phyloP scores from a whole-genome alignment of 345 rosid genomes.

The Eutrema japonicum region DNA sequence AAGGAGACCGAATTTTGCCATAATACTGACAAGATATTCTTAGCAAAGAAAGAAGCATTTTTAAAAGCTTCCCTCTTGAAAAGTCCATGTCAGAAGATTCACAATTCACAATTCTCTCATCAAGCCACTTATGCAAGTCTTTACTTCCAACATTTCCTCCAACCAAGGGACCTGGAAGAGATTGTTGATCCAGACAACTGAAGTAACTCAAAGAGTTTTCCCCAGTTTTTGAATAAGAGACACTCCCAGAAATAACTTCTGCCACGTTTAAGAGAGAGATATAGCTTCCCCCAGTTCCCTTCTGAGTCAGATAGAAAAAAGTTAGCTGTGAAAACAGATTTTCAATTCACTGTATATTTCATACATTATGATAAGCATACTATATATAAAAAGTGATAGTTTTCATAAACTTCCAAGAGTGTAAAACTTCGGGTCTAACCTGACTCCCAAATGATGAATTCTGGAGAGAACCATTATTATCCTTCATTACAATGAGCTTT shows the following conservation, averaged over 20 bases:
- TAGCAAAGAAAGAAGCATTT: slow-evolving; percentile 83
- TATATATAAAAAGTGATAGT: neutral
- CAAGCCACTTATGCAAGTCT: slow-evolving; percentile 95
- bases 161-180: slow-evolving; percentile 92
- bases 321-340: slow-evolving; percentile 35
- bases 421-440: slow-evolving; percentile 57
- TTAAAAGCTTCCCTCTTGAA: slow-evolving; percentile 61
- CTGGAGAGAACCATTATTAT: slow-evolving; percentile 47
- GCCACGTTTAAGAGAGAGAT: slow-evolving; percentile 72
- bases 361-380: slow-evolving; percentile 1
- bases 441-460: slow-evolving; percentile 64
- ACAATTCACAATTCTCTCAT: slow-evolving; percentile 71
- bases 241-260: slow-evolving; percentile 64
- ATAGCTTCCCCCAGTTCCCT: slow-evolving; percentile 64
- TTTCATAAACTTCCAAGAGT: slow-evolving; percentile 4
- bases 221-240: slow-evolving; percentile 49
- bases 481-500: slow-evolving; percentile 81
- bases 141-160: slow-evolving; percentile 91
- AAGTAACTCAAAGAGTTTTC: slow-evolving; percentile 61
- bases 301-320: slow-evolving; percentile 43
- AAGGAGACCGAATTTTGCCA: slow-evolving; percentile 96
- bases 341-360: slow-evolving; percentile 11
- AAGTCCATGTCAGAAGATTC: slow-evolving; percentile 65
- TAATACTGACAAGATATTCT: slow-evolving; percentile 91
- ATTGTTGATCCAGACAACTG: slow-evolving; percentile 68